Base-by-base conservation (phyloP, 169 alveolate species). In the Toxoplasma gondii region DNA sequence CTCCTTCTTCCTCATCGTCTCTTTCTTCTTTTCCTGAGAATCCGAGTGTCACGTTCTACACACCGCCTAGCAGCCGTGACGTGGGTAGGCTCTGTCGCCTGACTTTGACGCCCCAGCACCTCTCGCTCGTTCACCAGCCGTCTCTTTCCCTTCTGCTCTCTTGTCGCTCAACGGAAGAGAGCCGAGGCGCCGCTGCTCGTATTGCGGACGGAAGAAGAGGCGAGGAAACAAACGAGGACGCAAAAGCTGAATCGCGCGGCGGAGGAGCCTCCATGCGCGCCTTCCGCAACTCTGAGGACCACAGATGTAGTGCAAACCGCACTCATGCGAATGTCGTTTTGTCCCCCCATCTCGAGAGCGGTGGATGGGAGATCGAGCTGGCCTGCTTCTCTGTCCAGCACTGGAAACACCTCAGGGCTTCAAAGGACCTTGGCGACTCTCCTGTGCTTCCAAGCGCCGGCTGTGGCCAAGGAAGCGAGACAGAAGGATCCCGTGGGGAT, bases 301-400 rank as follows among this genome's bases (percentile, higher is more conserved):
- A 64, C 29, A 12, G 22, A 12, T 4, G 22, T 12, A 7, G 22
- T 49, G 58, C 58, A 16, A 31, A 64, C 9, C 7, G 31, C 74
- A 4, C 74, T 12, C 74, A 64, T 31, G 29, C 74, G 31, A 12
- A 16, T 19, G 34, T 31, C n/a, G 34, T 4, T 22, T 27, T 22
- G n/a, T 16, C 34, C 22, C n/a, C 74, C n/a, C 31, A 31, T 64
- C 34, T 64, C 74, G 39, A n/a, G 86, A 27, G 22, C 29, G 7
- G 86, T 1, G 27, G 22, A 17, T 78, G 86, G 86, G 86, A 78
- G 86, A 36, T 78, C 29, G 86, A 78, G n/a, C 22, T 78, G 39
- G 19, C 49, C 44, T 78, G 86, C 45, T 38, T 78, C 86, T 78
- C 86, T 78, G 44, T 78, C 27, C 39, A n/a, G 86, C 86, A 78